Conservation (phyloP, 495 filamentous ascomycete genomes). For the Penicillium lividum region DNA sequence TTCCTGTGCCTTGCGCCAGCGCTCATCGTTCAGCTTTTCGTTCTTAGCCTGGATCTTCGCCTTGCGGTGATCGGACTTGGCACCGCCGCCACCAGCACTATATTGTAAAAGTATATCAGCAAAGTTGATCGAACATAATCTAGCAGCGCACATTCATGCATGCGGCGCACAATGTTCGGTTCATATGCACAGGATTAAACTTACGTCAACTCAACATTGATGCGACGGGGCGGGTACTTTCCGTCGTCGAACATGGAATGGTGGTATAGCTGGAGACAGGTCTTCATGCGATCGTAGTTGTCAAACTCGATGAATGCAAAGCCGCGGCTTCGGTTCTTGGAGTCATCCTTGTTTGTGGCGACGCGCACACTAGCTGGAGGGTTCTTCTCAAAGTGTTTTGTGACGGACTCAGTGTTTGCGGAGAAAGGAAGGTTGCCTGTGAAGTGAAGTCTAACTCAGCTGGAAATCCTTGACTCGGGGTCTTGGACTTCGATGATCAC, state of each 20-base stretch:
- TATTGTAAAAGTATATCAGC: neutral
- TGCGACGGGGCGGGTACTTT: slow-evolving; percentile 60
- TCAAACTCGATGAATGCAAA: slow-evolving; percentile 94
- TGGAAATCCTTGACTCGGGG: neutral
- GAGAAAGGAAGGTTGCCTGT: slow-evolving; percentile 85
- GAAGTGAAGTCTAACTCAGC: neutral
- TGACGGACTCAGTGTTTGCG: slow-evolving; percentile 66
- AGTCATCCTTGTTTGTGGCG: slow-evolving; percentile 67
- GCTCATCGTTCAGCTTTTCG: slow-evolving; percentile 79
- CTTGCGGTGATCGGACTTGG: slow-evolving; percentile 68
- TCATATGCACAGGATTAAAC: slow-evolving; percentile 25
- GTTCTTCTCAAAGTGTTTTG: slow-evolving; percentile 75
- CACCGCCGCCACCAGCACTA: slow-evolving; percentile 71
- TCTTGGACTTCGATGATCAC: slow-evolving; percentile 9
- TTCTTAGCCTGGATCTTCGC: slow-evolving; percentile 86
- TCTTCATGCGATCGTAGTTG: slow-evolving; percentile 88
- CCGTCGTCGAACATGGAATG: slow-evolving; percentile 80
- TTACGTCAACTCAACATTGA: slow-evolving; percentile 92
- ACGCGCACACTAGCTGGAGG: slow-evolving; percentile 72
- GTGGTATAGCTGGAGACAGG: slow-evolving; percentile 84
- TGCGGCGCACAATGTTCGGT: neutral
- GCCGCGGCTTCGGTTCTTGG: slow-evolving; percentile 69
- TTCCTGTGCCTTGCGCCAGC: slow-evolving; percentile 57
- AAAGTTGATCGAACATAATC: neutral
- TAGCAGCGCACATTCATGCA: neutral